phyloP scores from a whole-genome alignment of 2,329 filamentous ascomycete genomes.

The Verticillium tricorpus region DNA sequence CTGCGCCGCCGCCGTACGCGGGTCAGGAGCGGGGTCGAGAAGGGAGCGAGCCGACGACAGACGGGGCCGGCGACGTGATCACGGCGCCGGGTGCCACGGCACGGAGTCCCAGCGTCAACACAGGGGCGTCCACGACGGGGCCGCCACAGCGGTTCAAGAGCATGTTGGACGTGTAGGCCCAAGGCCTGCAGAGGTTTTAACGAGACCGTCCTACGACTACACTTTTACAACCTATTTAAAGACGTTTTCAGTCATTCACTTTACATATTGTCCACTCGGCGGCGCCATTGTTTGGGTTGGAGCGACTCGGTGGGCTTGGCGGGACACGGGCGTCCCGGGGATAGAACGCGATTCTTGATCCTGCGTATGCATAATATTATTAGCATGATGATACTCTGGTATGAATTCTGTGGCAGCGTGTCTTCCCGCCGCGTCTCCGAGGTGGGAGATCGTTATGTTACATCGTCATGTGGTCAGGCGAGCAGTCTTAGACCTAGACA shows the following conservation, averaged over 20 bases:
- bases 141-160: constrained; percentile 52
- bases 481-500: too few relatives aligned
- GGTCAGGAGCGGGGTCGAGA: constrained; percentile 19
- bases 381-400: background rate
- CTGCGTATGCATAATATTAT: background rate
- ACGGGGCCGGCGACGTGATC: constrained; percentile 11
- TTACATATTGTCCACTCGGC: background rate
- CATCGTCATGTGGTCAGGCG: too few relatives aligned
- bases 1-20: constrained; percentile 35
- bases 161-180: constrained; percentile 49
- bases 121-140: constrained; percentile 37
- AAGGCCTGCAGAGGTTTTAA: background rate
- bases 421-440: too few relatives aligned
- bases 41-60: constrained; percentile 3
- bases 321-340: background rate
- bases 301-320: background rate
- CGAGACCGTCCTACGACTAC: background rate
- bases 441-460: too few relatives aligned
- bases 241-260: background rate
- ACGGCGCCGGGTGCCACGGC: constrained; percentile 21
- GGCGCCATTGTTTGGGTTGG: background rate
- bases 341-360: background rate
- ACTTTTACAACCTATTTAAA: background rate
- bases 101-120: constrained; percentile 31
- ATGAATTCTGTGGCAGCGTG: background rate